Percentiles rank a stretch among this genome's conserved stretches.
phyloP scores from a whole-genome alignment of 345 rosid genomes.

The Camelina sativa region DNA sequence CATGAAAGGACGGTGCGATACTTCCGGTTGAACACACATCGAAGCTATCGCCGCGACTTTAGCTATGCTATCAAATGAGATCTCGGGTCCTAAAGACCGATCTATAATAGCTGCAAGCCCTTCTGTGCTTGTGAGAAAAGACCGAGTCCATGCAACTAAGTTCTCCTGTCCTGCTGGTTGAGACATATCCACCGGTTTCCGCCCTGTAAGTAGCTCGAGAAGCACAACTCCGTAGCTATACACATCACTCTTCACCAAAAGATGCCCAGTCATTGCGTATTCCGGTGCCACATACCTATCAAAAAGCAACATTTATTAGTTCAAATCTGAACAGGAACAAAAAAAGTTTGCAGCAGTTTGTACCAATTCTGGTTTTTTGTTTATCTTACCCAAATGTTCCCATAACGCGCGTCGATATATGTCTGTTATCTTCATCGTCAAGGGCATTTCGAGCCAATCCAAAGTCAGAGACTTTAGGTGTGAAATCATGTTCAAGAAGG shows the following conservation, averaged over 20 bases:
- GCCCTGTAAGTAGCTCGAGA: conserved; percentile 87
- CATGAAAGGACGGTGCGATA: conserved; percentile 95
- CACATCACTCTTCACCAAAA: conserved; percentile 96
- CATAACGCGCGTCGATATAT: conserved; percentile 97
- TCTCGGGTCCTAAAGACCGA: conserved; percentile 63
- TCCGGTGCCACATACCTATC: conserved; percentile 93
- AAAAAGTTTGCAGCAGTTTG: not conserved
- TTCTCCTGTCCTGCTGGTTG: conserved; percentile 92
- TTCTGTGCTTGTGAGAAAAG: conserved; percentile 75
- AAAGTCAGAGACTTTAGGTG: conserved; percentile 93
- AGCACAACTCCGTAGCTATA: conserved; percentile 99
- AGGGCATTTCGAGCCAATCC: conserved; percentile 94
- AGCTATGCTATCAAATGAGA: conserved; percentile 77
- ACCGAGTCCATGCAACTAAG: conserved; percentile 89
- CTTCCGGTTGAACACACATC: conserved; percentile 97
- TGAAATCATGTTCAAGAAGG: conserved; percentile 86
- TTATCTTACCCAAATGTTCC: conserved; percentile 88
- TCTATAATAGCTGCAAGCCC: conserved; percentile 75
- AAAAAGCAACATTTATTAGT: conserved; percentile 7
- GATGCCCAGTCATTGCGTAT: conserved; percentile 99
- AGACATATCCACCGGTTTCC: conserved; percentile 92
- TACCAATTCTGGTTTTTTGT: not conserved
- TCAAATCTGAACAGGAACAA: conserved; percentile 19
- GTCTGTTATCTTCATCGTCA: conserved; percentile 79
- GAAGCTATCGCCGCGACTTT: conserved; percentile 97